Conservation (phyloP, 345 rosid genomes). For the Citrus unshiu region DNA sequence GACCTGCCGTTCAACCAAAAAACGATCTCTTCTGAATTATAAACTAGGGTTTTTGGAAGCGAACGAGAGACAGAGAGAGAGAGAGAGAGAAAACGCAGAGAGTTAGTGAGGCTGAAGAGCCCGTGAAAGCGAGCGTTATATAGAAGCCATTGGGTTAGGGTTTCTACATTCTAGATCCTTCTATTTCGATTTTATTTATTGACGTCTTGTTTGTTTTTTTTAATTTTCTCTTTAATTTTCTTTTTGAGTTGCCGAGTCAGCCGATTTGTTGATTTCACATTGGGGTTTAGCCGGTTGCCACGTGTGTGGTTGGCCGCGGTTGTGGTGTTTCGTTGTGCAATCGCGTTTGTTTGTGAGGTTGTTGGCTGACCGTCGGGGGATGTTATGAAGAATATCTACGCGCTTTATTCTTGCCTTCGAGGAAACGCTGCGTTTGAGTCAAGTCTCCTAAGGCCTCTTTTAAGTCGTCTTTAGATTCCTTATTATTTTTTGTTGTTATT, state of each 20-base stretch:
- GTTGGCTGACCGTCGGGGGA: background rate
- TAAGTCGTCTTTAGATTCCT: too few species aligned
- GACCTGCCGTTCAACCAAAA: background rate
- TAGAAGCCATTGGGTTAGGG: slow-evolving; percentile 30
- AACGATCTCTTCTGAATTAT: background rate
- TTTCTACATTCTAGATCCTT: slow-evolving; percentile 74
- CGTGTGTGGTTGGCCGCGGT: background rate
- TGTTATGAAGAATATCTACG: background rate
- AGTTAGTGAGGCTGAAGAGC: background rate
- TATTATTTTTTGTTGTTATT: too few species aligned
- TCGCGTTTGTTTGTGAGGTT: background rate
- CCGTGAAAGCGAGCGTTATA: background rate
- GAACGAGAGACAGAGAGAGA: background rate
- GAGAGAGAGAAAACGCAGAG: background rate
- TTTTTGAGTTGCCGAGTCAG: background rate
- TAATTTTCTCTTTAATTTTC: too few species aligned
- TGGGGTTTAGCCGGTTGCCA: background rate
- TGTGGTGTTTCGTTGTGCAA: background rate
- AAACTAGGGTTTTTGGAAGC: background rate
- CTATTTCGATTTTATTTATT: slow-evolving; percentile 2
- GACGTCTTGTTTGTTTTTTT: background rate
- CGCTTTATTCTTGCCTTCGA: background rate
- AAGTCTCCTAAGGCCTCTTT: background rate
- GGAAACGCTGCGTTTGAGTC: background rate
- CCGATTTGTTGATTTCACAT: background rate